Evolutionary conservation across 139 green algal species (phyloP).

Genomic region (Chlamydomonas urium): DNA sequence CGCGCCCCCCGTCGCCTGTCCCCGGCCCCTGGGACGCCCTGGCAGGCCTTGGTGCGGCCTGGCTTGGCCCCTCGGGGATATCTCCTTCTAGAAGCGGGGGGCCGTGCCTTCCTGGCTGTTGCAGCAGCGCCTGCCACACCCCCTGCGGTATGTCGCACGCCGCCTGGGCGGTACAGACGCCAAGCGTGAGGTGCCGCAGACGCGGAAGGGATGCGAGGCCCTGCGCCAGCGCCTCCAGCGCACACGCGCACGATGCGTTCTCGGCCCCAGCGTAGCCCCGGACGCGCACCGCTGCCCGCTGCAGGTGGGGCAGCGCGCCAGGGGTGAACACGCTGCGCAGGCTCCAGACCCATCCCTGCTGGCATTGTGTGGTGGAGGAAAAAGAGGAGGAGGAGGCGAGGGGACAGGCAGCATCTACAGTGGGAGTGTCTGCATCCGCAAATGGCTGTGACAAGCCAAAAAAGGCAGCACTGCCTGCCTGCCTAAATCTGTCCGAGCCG

Average conservation of each 20-base stretch:
- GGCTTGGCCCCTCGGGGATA: no score
- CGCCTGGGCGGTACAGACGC: background rate
- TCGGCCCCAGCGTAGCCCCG: background rate
- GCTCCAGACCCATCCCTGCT: no score
- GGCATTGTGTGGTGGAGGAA: no score
- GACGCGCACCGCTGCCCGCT: background rate
- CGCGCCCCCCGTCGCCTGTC: no score
- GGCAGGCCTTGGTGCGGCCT: no score
- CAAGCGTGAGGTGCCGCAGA: background rate
- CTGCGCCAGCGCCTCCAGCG: background rate
- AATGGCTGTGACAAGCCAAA: no score
- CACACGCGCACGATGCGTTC: background rate
- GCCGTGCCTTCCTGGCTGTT: background rate
- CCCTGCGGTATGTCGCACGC: background rate
- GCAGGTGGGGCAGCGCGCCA: background rate
- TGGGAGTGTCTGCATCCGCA: no score
- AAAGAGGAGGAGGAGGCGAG: no score
- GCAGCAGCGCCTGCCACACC: background rate
- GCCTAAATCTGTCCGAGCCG: background rate
- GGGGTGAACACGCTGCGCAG: background rate
- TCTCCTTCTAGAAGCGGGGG: no score
- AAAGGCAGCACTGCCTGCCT: background rate
- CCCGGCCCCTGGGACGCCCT: background rate
- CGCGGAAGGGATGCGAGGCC: background rate
- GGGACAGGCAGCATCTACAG: no score